Evolutionary conservation across 2,329 filamentous ascomycete species (phyloP).

Genomic region (Cercospora brassicicola): DNA sequence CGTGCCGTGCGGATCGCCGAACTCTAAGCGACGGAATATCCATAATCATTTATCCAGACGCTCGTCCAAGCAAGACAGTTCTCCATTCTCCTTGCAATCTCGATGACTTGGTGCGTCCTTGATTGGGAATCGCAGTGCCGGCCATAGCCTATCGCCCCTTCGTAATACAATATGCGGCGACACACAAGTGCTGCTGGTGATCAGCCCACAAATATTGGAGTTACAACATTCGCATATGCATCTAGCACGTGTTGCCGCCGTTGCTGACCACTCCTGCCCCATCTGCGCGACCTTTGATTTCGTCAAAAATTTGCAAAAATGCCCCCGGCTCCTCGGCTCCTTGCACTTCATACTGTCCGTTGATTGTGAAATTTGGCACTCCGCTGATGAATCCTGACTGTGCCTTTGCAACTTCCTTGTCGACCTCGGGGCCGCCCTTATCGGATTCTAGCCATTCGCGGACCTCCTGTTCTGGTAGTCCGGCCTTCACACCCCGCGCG

Average conservation of each 20-base stretch:
- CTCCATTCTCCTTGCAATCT: background rate
- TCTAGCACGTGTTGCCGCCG: slow-evolving; percentile 25
- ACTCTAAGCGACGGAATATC: slow-evolving; percentile 7
- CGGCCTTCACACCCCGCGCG: slow-evolving; percentile 46
- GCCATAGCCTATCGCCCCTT: background rate
- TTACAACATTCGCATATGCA: background rate
- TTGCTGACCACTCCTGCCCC: slow-evolving; percentile 11
- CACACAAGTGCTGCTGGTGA: background rate
- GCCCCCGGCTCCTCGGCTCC: slow-evolving; percentile 70
- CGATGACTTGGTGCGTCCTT: background rate
- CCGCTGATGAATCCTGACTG: slow-evolving; percentile 58
- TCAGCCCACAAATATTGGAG: background rate
- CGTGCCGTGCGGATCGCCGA: slow-evolving; percentile 10
- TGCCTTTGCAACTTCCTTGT: slow-evolving; percentile 50
- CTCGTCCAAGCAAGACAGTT: background rate
- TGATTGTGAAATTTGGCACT: slow-evolving; percentile 74
- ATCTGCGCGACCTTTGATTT: slow-evolving; percentile 50
- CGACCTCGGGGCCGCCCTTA: slow-evolving; percentile 48
- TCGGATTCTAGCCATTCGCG: slow-evolving; percentile 47
- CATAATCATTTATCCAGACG: slow-evolving; percentile 1
- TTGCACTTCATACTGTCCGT: slow-evolving; percentile 64
- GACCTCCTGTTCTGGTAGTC: slow-evolving; percentile 46
- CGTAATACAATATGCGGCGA: background rate
- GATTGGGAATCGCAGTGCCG: slow-evolving; percentile 7
- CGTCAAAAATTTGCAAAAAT: slow-evolving; percentile 66